These are phyloP conservation scores for Aschersonia sp. DNA, from an alignment of 2,329 filamentous ascomycete genomes.

Conservation along the genomic window DNA sequence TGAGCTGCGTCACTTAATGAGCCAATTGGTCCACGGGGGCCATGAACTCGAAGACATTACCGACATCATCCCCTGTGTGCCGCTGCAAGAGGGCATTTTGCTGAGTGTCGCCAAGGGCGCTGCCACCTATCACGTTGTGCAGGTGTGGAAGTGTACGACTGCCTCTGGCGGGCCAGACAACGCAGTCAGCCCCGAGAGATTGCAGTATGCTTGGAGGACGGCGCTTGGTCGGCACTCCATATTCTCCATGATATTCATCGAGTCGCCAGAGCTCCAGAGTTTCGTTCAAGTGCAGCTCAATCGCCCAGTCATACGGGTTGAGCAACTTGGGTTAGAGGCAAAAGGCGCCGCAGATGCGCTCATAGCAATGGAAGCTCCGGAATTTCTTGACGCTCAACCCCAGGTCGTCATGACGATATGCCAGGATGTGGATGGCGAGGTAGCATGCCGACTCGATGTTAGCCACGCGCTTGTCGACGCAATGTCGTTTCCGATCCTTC, in stretches of 20 bases:
- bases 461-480: conserved; percentile 18
- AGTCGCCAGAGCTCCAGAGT: not conserved
- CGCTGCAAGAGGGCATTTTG: conserved; percentile 1
- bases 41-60: not conserved
- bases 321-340: not conserved
- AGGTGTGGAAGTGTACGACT: not conserved
- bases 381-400: conserved; percentile 4
- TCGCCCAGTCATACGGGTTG: not conserved
- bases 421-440: conserved; percentile 2
- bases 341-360: not conserved
- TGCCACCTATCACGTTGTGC: not conserved
- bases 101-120: not conserved
- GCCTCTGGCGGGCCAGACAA: not conserved
- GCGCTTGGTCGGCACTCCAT: not conserved
- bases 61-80: conserved; percentile 1
- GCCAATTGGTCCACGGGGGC: not conserved
- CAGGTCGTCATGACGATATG: conserved; percentile 6
- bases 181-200: not conserved
- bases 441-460: conserved; percentile 15
- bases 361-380: not conserved
- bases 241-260: not conserved
- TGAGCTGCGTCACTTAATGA: not conserved
- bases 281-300: not conserved
- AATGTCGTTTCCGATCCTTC: conserved; percentile 12
- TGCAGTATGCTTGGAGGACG: not conserved